Evolutionary conservation across 768 basidiomycete genomes (phyloP), one percentile per base, ranked within the genome.

Genomic region (Daedaleopsis nitida): DNA sequence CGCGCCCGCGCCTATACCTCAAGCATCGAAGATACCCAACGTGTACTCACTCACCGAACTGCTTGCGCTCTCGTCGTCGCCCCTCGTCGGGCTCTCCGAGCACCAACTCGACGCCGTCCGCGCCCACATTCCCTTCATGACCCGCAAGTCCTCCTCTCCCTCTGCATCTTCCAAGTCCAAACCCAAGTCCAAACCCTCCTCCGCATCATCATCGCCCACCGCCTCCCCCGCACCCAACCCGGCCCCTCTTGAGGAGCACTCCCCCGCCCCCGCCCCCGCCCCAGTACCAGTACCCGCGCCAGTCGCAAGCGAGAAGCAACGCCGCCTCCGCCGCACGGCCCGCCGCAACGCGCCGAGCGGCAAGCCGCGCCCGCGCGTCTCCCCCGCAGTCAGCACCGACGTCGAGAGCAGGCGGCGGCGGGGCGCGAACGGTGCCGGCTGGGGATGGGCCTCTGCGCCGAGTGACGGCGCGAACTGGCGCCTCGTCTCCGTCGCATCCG

Each of bases 21-120:
- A 39, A 17, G 34, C 62, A 50, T 57, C 65, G 23, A 47, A 35
- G 58, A 68, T 68, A 68, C 67, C 67, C 65, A 42, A 35, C 58
- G 62, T 61, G 11, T 71, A 71, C 59, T 51, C 67, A 24, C 43
- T 59, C 59, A 14, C 51, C 44, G 52, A 51, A 10, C 70, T 71
- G 13, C 68, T 69, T 58, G 58, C 64, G 2, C 67, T 71, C 58
- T 58, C 68, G 10, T 60, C 57, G 3, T 65, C 66, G 13, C 63
- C 64, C 32, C 39, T 52, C 53, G 54, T 56, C 16, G 43, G 55
- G 19, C 60, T 69, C 57, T 57, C 66, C 16, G 55, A 63, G 19
- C 55, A 57, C 9, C 66, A 70, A 60, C 61, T 45, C 50, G 55
- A 52, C 13, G 34, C 55, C 34, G 52, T 68, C 27, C 59, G 50